These are phyloP conservation scores for Didymella lethalis DNA, from an alignment of 2,329 filamentous ascomycete species.

Conservation along the genomic window DNA sequence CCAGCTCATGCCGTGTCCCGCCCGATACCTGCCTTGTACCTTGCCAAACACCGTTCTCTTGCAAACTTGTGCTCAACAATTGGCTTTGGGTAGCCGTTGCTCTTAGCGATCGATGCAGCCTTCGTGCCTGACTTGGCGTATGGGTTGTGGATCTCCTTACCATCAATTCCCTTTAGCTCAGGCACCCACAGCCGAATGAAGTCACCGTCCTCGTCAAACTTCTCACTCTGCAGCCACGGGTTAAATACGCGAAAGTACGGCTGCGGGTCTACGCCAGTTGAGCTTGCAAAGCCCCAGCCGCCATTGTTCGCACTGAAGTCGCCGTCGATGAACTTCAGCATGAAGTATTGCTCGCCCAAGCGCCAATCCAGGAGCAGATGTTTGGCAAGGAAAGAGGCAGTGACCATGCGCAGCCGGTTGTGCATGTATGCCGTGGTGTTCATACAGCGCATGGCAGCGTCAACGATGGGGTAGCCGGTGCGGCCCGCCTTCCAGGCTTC, in stretches of 20 bases:
- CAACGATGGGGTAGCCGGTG: conserved; percentile 58
- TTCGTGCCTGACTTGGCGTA: conserved; percentile 66
- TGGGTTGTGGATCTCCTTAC: conserved; percentile 80
- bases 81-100: conserved; percentile 74
- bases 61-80: conserved; percentile 77
- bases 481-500: conserved; percentile 66
- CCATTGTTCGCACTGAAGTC: conserved; percentile 64
- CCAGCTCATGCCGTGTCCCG: conserved; percentile 54
- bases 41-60: conserved; percentile 70
- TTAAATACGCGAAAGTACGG: conserved; percentile 94
- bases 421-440: conserved; percentile 61
- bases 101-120: conserved; percentile 65
- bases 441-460: conserved; percentile 62
- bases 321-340: conserved; percentile 58
- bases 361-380: conserved; percentile 62
- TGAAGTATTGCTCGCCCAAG: conserved; percentile 61
- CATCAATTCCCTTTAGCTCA: conserved; percentile 71
- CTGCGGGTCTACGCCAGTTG: conserved; percentile 81
- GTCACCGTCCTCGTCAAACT: conserved; percentile 78
- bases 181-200: conserved; percentile 87
- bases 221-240: conserved; percentile 82
- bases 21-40: conserved; percentile 73
- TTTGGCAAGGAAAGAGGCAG: conserved; percentile 58
- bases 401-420: conserved; percentile 61
- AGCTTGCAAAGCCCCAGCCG: conserved; percentile 71